These are phyloP conservation scores for Sphagnum contortum DNA, from an alignment of 225 moss, liverwort and hornwort genomes.

Conservation along the genomic window DNA sequence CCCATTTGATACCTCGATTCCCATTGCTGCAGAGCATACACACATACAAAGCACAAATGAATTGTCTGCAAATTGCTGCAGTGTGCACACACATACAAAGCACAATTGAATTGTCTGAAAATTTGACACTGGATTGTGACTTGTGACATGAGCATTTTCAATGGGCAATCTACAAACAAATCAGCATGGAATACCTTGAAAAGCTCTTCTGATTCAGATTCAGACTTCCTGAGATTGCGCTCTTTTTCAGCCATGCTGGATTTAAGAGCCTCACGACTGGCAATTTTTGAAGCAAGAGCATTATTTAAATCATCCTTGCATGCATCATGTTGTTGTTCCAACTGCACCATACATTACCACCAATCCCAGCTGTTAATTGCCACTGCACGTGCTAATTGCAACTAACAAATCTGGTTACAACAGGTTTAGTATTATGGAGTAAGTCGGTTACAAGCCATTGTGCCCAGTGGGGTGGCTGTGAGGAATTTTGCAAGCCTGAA, in stretches of 20 bases:
- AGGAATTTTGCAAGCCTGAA: too few relatives aligned
- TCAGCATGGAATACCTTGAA: slow-evolving; percentile 19
- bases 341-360: slow-evolving; percentile 14
- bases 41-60: not conserved
- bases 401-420: too few relatives aligned
- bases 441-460: too few relatives aligned
- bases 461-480: too few relatives aligned
- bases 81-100: not conserved
- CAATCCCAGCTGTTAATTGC: not conserved
- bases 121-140: too few relatives aligned
- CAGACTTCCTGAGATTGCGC: slow-evolving; percentile 37
- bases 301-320: slow-evolving; percentile 47
- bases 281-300: slow-evolving; percentile 17
- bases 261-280: slow-evolving; percentile 61
- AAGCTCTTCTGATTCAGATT: slow-evolving; percentile 48
- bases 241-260: slow-evolving; percentile 58
- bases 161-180: not conserved
- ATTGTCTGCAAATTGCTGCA: too few relatives aligned
- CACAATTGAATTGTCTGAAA: too few relatives aligned
- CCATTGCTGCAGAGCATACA: not conserved
- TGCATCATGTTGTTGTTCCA: slow-evolving; percentile 54
- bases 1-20: too few relatives aligned
- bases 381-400: not conserved
- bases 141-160: too few relatives aligned
- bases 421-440: not conserved